Base-by-base conservation (phyloP, 306 rosid genomes). In the Myrica gale region DNA sequence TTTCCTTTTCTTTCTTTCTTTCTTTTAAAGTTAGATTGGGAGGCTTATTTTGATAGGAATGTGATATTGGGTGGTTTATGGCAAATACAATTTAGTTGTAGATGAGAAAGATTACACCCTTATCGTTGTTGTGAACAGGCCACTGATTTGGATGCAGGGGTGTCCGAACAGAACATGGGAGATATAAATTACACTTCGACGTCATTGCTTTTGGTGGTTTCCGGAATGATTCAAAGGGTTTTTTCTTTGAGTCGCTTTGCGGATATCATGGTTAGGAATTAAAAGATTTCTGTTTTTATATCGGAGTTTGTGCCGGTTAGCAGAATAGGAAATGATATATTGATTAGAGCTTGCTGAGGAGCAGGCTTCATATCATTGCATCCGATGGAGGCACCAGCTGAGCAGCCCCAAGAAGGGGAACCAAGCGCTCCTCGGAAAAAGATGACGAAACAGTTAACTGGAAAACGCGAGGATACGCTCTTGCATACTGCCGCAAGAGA, bases 391-490 rank as follows among this genome's bases (percentile, higher is more conserved):
- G 72, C 75, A 77, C 69, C 81, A 12, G 37, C 78, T n/a, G 80
- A 47, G 79, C 80, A 53, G 53, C 77, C 76, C 15, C 82, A 79
- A 68, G 76, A 71, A 65, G 87, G 74, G 69, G 83, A 81, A 77
- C 37, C 78, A 41, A 87, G 68, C 78, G 56, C 77, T 21, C 85
- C 90, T 0, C 78, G 87, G 86, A 92, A 89, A 61, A 96, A 92
- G 79, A 96, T 96, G 91, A 85, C 93, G 3, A 96, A 89, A 79
- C 98, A 92, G 74, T 77, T 96, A 62, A 96, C 99, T 0, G 99
- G 98, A 54, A 96, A 92, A 84, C 87, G 96, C 21, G 99, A 96
- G 12, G 99, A 96, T 55, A 89, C 88, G 4, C 79, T 76, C 6
- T 79, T 96, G 84, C 99, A 96, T 83, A 82, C 93, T 5, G 93